phyloP scores from a whole-genome alignment of 106 monocot genomes.

The Amphibolis antarctica region DNA sequence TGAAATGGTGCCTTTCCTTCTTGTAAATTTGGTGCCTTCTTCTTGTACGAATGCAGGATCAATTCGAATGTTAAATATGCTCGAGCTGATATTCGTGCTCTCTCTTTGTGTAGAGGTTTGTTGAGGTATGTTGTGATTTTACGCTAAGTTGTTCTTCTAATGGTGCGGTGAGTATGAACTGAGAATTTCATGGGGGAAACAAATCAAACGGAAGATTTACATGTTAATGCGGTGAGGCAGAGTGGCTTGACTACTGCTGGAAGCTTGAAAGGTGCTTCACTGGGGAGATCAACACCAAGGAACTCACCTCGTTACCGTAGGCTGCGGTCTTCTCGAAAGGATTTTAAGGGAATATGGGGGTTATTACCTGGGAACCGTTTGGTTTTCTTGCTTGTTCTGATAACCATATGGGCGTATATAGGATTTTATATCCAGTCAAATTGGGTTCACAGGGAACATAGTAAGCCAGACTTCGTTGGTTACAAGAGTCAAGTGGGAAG shows the following conservation, averaged over 20 bases:
- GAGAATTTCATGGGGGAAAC: conserved; percentile 38
- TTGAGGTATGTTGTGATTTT: neutral
- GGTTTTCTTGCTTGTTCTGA: conserved; percentile 52
- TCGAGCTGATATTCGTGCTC: neutral
- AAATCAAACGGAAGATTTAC: conserved; percentile 19
- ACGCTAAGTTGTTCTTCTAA: neutral
- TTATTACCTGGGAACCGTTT: conserved; percentile 43
- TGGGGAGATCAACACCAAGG: conserved; percentile 44
- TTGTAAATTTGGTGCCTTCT: neutral
- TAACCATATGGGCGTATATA: conserved; percentile 61
- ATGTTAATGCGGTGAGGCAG: conserved; percentile 25
- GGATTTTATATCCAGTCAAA: conserved; percentile 68
- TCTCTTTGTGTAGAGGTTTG: no score
- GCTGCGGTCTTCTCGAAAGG: conserved; percentile 41
- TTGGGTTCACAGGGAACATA: conserved; percentile 62
- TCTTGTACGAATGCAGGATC: neutral
- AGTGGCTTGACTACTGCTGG: conserved; percentile 17
- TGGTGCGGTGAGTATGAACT: neutral
- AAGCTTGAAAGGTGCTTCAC: conserved; percentile 34
- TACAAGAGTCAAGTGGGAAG: conserved; percentile 26
- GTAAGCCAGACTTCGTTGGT: conserved; percentile 34
- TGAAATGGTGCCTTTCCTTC: no score
- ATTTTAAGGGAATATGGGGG: conserved; percentile 15
- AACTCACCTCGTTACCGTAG: conserved; percentile 47
- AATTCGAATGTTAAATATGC: neutral